These are phyloP conservation scores for Candida adriatica DNA, from an alignment of 805 yeast species.

Conservation along the genomic window DNA sequence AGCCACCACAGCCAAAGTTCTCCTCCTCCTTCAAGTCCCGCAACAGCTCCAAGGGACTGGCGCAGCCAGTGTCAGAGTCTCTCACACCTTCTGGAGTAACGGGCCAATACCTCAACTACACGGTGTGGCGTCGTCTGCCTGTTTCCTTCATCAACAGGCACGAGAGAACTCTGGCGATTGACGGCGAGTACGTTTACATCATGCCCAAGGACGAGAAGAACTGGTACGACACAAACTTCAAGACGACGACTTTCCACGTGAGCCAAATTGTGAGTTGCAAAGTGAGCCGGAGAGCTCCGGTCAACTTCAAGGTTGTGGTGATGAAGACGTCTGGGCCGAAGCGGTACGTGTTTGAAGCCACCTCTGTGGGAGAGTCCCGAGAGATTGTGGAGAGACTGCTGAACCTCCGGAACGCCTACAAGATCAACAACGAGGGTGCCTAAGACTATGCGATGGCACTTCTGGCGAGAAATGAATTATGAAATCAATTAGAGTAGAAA, in stretches of 20 bases:
- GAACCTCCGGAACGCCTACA: conserved; percentile 49
- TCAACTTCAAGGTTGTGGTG: conserved; percentile 75
- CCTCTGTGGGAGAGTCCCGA: conserved; percentile 47
- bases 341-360: conserved; percentile 83
- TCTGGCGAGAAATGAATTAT: no score
- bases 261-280: conserved; percentile 70
- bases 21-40: conserved; percentile 28
- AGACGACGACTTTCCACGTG: conserved; percentile 82
- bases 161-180: conserved; percentile 79
- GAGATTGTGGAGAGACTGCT: conserved; percentile 73
- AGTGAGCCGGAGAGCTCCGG: conserved; percentile 68
- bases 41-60: conserved; percentile 25
- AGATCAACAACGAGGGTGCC: conserved; percentile 31
- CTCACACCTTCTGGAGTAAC: conserved; percentile 15
- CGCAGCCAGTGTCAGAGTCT: conserved; percentile 11
- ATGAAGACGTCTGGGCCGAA: conserved; percentile 63
- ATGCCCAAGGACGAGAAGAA: conserved; percentile 77
- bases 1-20: conserved; percentile 8
- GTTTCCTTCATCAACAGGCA: conserved; percentile 74
- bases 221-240: conserved; percentile 60
- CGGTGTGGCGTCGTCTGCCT: conserved; percentile 84
- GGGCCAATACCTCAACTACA: conserved; percentile 61
- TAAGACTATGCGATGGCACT: no score
- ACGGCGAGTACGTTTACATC: conserved; percentile 89
- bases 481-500: no score